Evolutionary conservation across 257 asterid species (phyloP), one percentile per base, ranked within the genome.

Genomic region (Gynochthodes officinalis): DNA sequence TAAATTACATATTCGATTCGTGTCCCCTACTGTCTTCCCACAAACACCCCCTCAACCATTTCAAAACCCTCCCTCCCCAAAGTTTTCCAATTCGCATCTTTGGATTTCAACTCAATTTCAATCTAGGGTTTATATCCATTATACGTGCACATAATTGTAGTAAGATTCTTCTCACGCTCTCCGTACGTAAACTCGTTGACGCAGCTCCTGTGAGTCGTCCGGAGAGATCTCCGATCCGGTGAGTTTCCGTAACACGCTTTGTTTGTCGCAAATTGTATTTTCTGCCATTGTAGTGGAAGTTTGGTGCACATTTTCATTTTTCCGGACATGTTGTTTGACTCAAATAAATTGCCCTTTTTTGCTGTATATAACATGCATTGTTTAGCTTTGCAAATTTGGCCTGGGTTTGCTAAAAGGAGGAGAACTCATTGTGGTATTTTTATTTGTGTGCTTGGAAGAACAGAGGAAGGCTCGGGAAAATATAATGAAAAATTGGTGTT

Each of bases 191-290:
- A 69, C 33, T 52, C 35, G 15, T 15, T 2, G n/a, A 72, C 43
- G 42, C 50, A 66, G 69, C 49, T 73, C 13, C 53, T 70, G 60
- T 53, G 46, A 72, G 35, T 46, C n/a, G 37, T 39, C 78, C 73
- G 50, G 77, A 70, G 75, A 77, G 81, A 84, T 76, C 85, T 73
- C 80, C 78, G 74, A 71, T 75, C 58, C 67, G 84, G 88, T 81
- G 53, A 78, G 81, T 60, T 61, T n/a, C 46, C n/a, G 15, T 49
- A 32, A 23, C 28, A 27, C 27, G 23, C 14, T 11, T 55, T 37
- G 64, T 54, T 61, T 0, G 32, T 61, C 32, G 52, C 25, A 4
- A 48, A 48, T 13, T 58, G 7, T 9, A 73, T 28, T 12, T 44
- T 25, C 49, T 3, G 77, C 12, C 11, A 7, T 63, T 53, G 37